Evolutionary conservation across 371 early-diverging fungal genomes (phyloP).

Genomic region (Fennellomyces sp.): DNA sequence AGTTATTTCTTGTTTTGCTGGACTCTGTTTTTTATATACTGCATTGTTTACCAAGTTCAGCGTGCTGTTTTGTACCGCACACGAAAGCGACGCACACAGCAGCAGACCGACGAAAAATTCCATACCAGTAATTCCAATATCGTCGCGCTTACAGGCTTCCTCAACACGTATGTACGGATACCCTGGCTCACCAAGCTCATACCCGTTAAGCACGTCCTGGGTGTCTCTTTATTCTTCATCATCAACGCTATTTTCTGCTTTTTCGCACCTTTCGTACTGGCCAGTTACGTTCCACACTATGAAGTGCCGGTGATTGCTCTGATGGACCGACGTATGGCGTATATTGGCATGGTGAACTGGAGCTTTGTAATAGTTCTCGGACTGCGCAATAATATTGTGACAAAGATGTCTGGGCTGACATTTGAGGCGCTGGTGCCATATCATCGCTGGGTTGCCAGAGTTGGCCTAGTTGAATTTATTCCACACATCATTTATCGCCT

Average conservation of each 20-base stretch:
- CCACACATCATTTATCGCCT: slow-evolving; percentile 44
- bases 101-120: background rate
- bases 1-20: slow-evolving; percentile 42
- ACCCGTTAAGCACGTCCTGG: slow-evolving; percentile 39
- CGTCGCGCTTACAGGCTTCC: background rate
- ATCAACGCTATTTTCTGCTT: slow-evolving; percentile 31
- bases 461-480: slow-evolving; percentile 38
- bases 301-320: slow-evolving; percentile 14
- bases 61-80: slow-evolving; percentile 21
- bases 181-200: slow-evolving; percentile 41
- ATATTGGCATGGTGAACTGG: slow-evolving; percentile 43
- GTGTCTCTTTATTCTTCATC: slow-evolving; percentile 24
- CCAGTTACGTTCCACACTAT: slow-evolving; percentile 4
- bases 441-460: slow-evolving; percentile 43
- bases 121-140: slow-evolving; percentile 9
- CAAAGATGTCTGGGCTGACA: slow-evolving; percentile 40
- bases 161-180: slow-evolving; percentile 28
- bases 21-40: slow-evolving; percentile 40
- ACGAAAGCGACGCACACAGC: slow-evolving; percentile 6
- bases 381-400: slow-evolving; percentile 38
- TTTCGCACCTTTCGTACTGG: slow-evolving; percentile 23
- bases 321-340: slow-evolving; percentile 42
- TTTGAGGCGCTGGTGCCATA: slow-evolving; percentile 43
- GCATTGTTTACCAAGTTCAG: slow-evolving; percentile 33
- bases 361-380: slow-evolving; percentile 41